Evolutionary conservation across 2,329 filamentous ascomycete genomes (phyloP).

Genomic region (Whalleya microplaca): DNA sequence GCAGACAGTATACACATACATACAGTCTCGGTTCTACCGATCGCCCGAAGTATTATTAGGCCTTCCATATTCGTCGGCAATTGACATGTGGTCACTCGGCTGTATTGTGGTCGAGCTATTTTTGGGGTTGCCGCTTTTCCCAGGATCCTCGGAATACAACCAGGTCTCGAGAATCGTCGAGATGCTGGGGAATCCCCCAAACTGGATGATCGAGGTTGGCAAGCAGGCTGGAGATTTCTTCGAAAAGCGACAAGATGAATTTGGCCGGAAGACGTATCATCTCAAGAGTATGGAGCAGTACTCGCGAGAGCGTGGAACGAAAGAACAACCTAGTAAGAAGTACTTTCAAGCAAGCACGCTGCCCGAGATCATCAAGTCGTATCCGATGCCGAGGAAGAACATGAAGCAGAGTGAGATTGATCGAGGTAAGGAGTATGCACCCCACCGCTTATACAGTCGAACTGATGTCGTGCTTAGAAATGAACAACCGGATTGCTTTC

Average conservation of each 20-base stretch:
- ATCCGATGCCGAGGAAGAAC: constrained; percentile 97
- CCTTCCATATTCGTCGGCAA: constrained; percentile 94
- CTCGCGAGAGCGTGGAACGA: constrained; percentile 90
- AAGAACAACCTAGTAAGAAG: constrained; percentile 99
- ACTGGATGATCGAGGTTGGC: constrained; percentile 99
- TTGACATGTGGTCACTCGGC: constrained; percentile 99
- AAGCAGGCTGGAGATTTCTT: constrained; percentile 98
- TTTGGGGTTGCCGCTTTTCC: constrained; percentile 90
- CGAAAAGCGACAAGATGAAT: constrained; percentile 90
- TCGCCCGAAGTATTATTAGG: constrained; percentile 96
- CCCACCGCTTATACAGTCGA: constrained; percentile 4
- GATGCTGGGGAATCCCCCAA: constrained; percentile 94
- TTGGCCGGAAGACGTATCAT: constrained; percentile 85
- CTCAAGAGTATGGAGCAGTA: constrained; percentile 99
- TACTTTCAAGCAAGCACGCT: constrained; percentile 95
- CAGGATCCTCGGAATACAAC: constrained; percentile 97
- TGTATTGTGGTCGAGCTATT: constrained; percentile 99
- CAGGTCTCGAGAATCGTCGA: constrained; percentile 96
- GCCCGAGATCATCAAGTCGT: constrained; percentile 96
- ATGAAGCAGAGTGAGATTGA: constrained; percentile 99
- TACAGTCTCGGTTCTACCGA: constrained; percentile 96
- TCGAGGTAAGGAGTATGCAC: constrained; percentile 71
- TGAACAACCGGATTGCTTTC: constrained; percentile 96
- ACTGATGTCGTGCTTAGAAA: constrained; percentile 65
- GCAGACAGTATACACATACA: constrained; percentile 98